phyloP scores from a whole-genome alignment of 2,329 filamentous ascomycete genomes.

The Penicillium brasilianum region DNA sequence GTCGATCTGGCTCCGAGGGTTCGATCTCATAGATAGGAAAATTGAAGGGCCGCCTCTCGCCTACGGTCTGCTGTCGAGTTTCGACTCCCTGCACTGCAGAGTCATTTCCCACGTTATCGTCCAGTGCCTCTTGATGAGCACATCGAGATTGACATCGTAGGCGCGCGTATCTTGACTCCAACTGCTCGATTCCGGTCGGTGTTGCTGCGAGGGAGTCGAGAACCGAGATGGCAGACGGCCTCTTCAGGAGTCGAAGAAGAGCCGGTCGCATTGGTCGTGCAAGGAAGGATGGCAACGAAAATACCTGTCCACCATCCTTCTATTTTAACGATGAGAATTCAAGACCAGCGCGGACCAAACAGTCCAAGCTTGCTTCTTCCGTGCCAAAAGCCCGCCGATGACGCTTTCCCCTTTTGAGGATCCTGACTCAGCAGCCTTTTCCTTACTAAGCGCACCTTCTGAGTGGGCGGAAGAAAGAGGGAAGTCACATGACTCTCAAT shows the following conservation, averaged over 20 bases:
- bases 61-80: neutral
- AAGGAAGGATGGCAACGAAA: conserved; percentile 24
- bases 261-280: conserved; percentile 48
- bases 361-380: conserved; percentile 10
- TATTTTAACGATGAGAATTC: conserved; percentile 11
- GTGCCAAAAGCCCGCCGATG: conserved; percentile 21
- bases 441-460: conserved; percentile 32
- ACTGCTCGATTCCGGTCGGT: conserved; percentile 41
- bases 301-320: conserved; percentile 37
- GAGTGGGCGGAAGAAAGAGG: conserved; percentile 40
- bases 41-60: conserved; percentile 22
- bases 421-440: conserved; percentile 14
- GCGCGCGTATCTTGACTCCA: conserved; percentile 35
- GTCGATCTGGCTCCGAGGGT: conserved; percentile 15
- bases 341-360: neutral
- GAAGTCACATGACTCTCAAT: conserved; percentile 36
- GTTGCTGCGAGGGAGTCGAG: conserved; percentile 40
- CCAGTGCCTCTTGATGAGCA: conserved; percentile 13
- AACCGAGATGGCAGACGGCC: conserved; percentile 47
- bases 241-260: conserved; percentile 50
- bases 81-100: conserved; percentile 3
- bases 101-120: conserved; percentile 11
- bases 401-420: conserved; percentile 25
- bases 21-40: conserved; percentile 39
- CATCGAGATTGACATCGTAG: conserved; percentile 36